Base-by-base conservation (phyloP, 2,329 filamentous ascomycete species). In the Zymoseptoria ardabiliae region DNA sequence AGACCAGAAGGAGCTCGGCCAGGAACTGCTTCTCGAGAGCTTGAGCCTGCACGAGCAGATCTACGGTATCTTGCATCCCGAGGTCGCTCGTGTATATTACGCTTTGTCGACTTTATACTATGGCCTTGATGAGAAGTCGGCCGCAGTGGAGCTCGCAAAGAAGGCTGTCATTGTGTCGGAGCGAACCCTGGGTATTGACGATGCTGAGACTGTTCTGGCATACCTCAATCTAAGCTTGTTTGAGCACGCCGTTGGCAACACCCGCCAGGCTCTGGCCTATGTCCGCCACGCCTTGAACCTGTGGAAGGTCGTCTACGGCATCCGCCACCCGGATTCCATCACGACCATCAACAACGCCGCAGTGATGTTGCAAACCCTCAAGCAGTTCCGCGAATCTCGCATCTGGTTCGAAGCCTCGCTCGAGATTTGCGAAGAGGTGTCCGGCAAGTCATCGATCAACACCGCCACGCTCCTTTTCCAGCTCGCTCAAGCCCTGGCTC, bases 291-390 rank as follows among this genome's bases (percentile, higher is more conserved):
- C 94, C 6, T 83, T 99, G 66, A 87, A 94, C 72, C 81, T 99
- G 63, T 97, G 93, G 93, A 97, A 96, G 80, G 84, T 97, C 69
- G 93, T 97, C 69, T 99, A 97, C 72, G 94, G 94, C 30, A 80
- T 88, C 28, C 89, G 91, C 69, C 94, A 99, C 76, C 94, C 94
- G 2, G 94, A 99, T 77, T 96, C 91, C 8, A 97, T 99, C 76
- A 99, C 95, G 8, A 97, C 94, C 17, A 88, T 97, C 76, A 99
- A 97, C 83, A 99, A 99, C 71, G 93, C 91, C 20, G 94, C 94
- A 7, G 94, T 99, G 61, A 99, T 99, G 94, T 85, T 99, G 60
- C 94, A 99, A 76, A 87, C 91, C 58, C 83, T 97, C 68, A 96
- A 97, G 81, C 87, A 89, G 62, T 99, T 96, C 78, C 88, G 93